Evolutionary conservation across 176 grass and related monocot species (phyloP).

Genomic region (Raddia guianensis): DNA sequence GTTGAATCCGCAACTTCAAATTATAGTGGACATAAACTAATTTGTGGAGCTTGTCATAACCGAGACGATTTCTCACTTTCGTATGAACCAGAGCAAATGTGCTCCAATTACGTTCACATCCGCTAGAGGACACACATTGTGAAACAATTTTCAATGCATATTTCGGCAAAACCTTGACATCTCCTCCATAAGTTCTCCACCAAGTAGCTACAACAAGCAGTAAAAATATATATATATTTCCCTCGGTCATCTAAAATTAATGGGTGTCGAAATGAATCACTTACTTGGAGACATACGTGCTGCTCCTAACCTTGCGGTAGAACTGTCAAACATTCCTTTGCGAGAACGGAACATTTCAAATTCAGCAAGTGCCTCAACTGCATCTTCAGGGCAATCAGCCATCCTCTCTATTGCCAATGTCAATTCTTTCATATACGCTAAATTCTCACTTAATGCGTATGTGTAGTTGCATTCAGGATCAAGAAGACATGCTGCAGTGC

Average conservation of each 20-base stretch:
- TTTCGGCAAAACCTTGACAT: not conserved
- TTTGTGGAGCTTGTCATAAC: not conserved
- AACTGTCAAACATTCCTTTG: too few relatives aligned
- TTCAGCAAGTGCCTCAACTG: too few relatives aligned
- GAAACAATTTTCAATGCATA: not conserved
- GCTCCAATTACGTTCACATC: not conserved
- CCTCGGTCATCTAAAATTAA: too few relatives aligned
- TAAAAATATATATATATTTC: too few relatives aligned
- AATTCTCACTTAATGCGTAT: not conserved
- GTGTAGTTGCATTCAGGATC: not conserved
- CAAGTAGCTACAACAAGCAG: not conserved
- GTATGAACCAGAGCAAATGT: not conserved
- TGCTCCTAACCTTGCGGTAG: too few relatives aligned
- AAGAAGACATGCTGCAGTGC: not conserved
- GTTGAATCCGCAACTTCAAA: not conserved
- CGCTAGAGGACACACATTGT: not conserved
- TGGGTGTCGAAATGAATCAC: too few relatives aligned
- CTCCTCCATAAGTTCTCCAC: not conserved
- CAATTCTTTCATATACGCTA: too few relatives aligned
- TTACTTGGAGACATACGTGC: too few relatives aligned
- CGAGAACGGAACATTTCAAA: too few relatives aligned
- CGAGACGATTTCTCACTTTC: not conserved
- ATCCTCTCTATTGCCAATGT: too few relatives aligned
- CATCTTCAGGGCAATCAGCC: too few relatives aligned
- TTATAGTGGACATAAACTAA: not conserved